Base-by-base conservation (phyloP, 176 grass and related monocot genomes). In the Oryza meridionalis region DNA sequence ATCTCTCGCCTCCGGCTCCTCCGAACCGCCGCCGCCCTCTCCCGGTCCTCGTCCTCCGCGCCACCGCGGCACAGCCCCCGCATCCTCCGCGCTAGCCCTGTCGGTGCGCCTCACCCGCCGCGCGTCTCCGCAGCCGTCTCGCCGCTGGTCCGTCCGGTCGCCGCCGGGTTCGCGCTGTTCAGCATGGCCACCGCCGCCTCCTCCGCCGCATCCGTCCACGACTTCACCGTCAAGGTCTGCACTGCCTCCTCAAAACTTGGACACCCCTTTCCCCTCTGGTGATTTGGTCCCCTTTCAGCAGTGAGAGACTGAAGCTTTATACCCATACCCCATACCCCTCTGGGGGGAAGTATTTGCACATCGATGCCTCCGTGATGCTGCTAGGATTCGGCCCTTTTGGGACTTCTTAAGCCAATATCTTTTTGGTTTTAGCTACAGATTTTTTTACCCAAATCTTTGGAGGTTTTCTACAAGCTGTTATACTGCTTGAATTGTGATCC, bases 211-310 rank as follows among this genome's bases (percentile, higher is more conserved):
- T 90, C 93, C 32, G 73, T 95, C 64, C 91, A 95, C 80, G 91
- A 92, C 65, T 95, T 93, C 91, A 90, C 83, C 47, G 91, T 95
- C 44, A 98, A 95, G 96, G 96, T 95, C 74, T 6, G 82, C 70
- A 31, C 74, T 6, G 78, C 70, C 15, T 21, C n/a, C 42, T 21
- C 72, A 72, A 21, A 44, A 62, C 43, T 42, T 42, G 53, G 53
- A n/a, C 16, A 70, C 33, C 38, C n/a, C n/a, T 24, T 7, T 3
- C 7, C n/a, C 13, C 40, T 9, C 2, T 37, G 14, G 35, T 37
- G 35, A 37, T 37, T 6, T 37, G 35, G 13, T 22, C 58, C 25
- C 19, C 11, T 67, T 67, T 37, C 27, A 7, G 11, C 7, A 38
- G 46, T 6, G 32, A 15, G 32, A 15, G 37, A 67, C 47, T 19